Conservation (phyloP, 2,329 filamentous ascomycete genomes). For the Ambrosiella cleistominuta region DNA sequence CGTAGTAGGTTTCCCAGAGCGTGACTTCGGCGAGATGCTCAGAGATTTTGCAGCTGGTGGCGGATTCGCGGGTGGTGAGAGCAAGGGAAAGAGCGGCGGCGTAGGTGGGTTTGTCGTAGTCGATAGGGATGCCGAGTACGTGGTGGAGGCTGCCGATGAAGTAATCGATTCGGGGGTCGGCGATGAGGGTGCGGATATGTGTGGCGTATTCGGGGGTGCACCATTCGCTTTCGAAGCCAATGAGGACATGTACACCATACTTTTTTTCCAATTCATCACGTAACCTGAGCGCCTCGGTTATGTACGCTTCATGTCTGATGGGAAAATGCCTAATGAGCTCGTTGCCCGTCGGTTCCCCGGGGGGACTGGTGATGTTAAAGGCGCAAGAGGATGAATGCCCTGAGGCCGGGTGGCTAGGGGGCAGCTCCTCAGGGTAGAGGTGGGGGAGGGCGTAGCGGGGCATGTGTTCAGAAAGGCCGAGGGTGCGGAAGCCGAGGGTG, state of each 20-base stretch:
- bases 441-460: constrained; percentile 56
- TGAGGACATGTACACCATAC: constrained; percentile 49
- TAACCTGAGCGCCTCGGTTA: constrained; percentile 56
- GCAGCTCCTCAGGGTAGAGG: constrained; percentile 72
- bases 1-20: constrained; percentile 50
- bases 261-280: constrained; percentile 21
- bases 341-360: not conserved
- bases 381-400: no score
- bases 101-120: constrained; percentile 60
- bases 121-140: constrained; percentile 70
- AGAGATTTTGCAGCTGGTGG: not conserved
- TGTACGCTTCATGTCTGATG: constrained; percentile 43
- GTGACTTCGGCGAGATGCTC: not conserved
- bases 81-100: constrained; percentile 36
- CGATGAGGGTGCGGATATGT: constrained; percentile 42
- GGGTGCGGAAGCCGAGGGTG: constrained; percentile 57
- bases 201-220: constrained; percentile 49
- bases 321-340: constrained; percentile 24
- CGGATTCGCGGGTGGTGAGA: constrained; percentile 18
- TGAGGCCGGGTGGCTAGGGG: not conserved
- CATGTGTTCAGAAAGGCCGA: constrained; percentile 91
- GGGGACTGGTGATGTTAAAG: not conserved
- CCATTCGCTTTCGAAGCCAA: constrained; percentile 90
- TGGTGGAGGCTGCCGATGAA: constrained; percentile 92
- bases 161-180: constrained; percentile 56